Evolutionary conservation across 2,329 filamentous ascomycete species (phyloP), one percentile per base, ranked within the genome.

Genomic region (Diaporthe humulicola): DNA sequence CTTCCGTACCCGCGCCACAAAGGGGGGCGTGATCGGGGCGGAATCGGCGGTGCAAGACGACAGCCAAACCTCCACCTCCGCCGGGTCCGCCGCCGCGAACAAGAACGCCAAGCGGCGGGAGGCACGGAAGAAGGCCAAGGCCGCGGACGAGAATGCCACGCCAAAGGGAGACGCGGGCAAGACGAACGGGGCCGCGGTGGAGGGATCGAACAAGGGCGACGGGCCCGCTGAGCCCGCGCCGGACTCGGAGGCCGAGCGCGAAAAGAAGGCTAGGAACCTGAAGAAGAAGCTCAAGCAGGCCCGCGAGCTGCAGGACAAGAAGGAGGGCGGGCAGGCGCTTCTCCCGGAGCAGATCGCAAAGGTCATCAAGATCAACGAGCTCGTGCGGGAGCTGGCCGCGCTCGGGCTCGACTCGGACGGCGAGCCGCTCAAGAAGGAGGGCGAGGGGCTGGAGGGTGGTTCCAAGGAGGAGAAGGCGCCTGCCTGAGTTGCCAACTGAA

Each of bases 281-380:
- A 94, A 93, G 83, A 99, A 99, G 88, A 99, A 98, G 85, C 87
- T 99, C 75, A 94, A 96, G 80, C 97, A 99, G 83, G 96, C 97
- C 5, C 93, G 92, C 79, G 97, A 98, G 2, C 88, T 99, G 71
- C 93, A 95, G 82, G 93, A 92, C 80, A 98, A 98, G 88, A 98
- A 98, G 84, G 94, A 98, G 33, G 92, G 92, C 73, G 97, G 97
- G 28, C 93, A 95, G 81, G 89, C 91, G 6, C 85, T 99, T 76
- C 88, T 98, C 36, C 96, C 96, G 0, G 97, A 99, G 86, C 97
- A 99, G 86, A 93, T 98, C 77, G 95, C 96, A 79, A 99, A 99
- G 86, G 95, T 99, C 73, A 97, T 98, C 83, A 98, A 97, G 85
- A 98, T 99, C 82, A 95, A 95, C 77, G 97, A 99, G 86, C 89